Conservation (phyloP, 2,329 filamentous ascomycete species). For the Colletotrichum sublineola region DNA sequence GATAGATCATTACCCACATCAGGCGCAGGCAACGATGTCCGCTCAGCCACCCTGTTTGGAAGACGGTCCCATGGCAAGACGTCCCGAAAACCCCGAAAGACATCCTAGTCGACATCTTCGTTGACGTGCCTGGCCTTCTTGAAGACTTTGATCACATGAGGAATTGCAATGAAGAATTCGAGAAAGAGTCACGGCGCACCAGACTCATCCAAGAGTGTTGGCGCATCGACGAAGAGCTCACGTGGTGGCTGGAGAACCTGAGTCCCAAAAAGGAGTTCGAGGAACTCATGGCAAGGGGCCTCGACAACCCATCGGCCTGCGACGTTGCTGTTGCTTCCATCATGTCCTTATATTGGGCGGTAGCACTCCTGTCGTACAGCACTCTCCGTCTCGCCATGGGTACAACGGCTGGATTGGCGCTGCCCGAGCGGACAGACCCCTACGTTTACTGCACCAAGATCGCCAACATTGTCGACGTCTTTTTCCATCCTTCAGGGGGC, state of each 20-base stretch:
- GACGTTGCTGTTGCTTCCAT: constrained; percentile 36
- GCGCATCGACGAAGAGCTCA: constrained; percentile 36
- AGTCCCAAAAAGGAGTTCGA: constrained; percentile 25
- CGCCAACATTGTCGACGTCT: constrained; percentile 38
- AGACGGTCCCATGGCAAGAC: constrained; percentile 49
- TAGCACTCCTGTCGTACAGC: constrained; percentile 37
- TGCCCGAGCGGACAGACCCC: constrained; percentile 35
- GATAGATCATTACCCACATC: constrained; percentile 36
- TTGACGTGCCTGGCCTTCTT: constrained; percentile 48
- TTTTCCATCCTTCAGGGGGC: constrained; percentile 40
- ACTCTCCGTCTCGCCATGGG: constrained; percentile 36
- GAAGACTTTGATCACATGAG: constrained; percentile 48
- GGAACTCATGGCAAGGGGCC: constrained; percentile 12
- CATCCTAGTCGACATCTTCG: constrained; percentile 49
- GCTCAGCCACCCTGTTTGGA: constrained; percentile 50
- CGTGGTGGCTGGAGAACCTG: constrained; percentile 32
- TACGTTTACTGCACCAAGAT: constrained; percentile 40
- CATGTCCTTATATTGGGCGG: constrained; percentile 39
- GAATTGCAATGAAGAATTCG: constrained; percentile 20
- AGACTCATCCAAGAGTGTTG: constrained; percentile 37
- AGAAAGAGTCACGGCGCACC: constrained; percentile 2
- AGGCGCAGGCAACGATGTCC: constrained; percentile 44
- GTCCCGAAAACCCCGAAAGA: constrained; percentile 49
- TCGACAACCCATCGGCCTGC: constrained; percentile 28
- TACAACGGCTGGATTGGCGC: not conserved